Conservation (phyloP, 441 rosid species). For the Geranium incanum region DNA sequence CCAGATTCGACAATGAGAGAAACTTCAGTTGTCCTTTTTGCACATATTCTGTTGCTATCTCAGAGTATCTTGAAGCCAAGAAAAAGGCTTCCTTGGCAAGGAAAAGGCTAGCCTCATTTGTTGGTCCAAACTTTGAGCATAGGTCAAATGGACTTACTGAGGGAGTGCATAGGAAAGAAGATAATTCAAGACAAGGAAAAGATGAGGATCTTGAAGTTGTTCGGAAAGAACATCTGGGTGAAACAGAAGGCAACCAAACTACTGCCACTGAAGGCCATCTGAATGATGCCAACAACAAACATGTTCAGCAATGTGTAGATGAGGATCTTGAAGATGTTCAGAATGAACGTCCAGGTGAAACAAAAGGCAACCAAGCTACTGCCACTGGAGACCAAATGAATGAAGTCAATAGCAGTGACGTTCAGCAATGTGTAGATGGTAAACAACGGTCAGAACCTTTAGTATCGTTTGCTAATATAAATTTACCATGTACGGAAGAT, state of each 20-base stretch:
- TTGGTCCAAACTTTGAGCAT: slow-evolving; percentile 20
- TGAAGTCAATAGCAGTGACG: slow-evolving; percentile 11
- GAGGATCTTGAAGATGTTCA: too few species aligned
- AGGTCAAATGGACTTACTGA: slow-evolving; percentile 13
- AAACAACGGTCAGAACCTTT: slow-evolving; percentile 7
- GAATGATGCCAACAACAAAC: too few species aligned
- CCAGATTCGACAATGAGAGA: slow-evolving; percentile 32
- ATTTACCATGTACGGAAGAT: background rate
- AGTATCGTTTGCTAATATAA: too few species aligned
- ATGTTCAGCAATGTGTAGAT: too few species aligned
- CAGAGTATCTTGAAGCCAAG: slow-evolving; percentile 41
- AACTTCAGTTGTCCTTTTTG: slow-evolving; percentile 53
- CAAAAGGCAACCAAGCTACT: too few species aligned
- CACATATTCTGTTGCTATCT: slow-evolving; percentile 38
- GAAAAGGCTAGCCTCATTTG: slow-evolving; percentile 33
- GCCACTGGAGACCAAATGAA: background rate
- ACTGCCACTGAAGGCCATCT: slow-evolving; percentile 11
- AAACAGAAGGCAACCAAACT: slow-evolving; percentile 14
- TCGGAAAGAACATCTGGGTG: slow-evolving; percentile 17
- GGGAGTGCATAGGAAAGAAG: slow-evolving; percentile 20
- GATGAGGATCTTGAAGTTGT: slow-evolving; percentile 12
- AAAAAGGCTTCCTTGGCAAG: slow-evolving; percentile 28
- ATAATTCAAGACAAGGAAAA: slow-evolving; percentile 19
- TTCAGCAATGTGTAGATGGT: slow-evolving; percentile 17
- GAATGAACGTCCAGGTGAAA: too few species aligned